A percentile compares a stretch with the other conserved stretches of the same genome.
Conservation (phyloP, 2,329 filamentous ascomycete genomes). For the Davidsoniella neocaledoniae region DNA sequence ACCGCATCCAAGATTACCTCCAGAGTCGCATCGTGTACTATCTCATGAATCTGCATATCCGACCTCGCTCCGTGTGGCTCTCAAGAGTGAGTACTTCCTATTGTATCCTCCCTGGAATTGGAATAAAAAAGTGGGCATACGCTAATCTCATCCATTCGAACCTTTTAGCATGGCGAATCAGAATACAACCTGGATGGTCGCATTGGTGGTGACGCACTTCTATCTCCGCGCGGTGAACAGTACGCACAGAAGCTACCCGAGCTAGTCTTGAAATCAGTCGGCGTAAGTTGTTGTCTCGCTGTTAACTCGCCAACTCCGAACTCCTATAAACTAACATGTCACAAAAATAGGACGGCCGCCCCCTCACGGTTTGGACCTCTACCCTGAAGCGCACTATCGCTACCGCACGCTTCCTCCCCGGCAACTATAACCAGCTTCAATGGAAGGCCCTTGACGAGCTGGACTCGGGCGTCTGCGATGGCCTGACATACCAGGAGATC, state of each 20-base stretch:
- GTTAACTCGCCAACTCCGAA: background rate
- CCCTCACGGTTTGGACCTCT: slow-evolving; percentile 46
- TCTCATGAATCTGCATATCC: slow-evolving; percentile 96
- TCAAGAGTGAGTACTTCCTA: slow-evolving; percentile 50
- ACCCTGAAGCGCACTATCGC: slow-evolving; percentile 70
- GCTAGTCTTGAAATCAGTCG: slow-evolving; percentile 69
- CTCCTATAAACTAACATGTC: slow-evolving; percentile 10
- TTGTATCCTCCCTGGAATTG: background rate
- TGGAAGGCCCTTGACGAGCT: slow-evolving; percentile 98
- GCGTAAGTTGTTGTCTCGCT: slow-evolving; percentile 36
- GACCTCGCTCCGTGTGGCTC: slow-evolving; percentile 88
- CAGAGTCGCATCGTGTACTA: slow-evolving; percentile 96
- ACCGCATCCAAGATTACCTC: slow-evolving; percentile 89
- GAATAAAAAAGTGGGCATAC: background rate
- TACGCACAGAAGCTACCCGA: slow-evolving; percentile 77
- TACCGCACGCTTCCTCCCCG: slow-evolving; percentile 67
- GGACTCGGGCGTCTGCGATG: slow-evolving; percentile 90
- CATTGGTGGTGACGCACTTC: slow-evolving; percentile 79
- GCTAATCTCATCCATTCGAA: background rate
- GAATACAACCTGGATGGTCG: slow-evolving; percentile 78
- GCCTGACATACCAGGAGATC: slow-evolving; percentile 90
- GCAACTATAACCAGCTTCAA: slow-evolving; percentile 79
- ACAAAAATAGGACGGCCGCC: slow-evolving; percentile 35
- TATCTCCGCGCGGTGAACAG: slow-evolving; percentile 72
- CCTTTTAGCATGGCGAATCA: slow-evolving; percentile 74